Evolutionary conservation across 768 basidiomycete species (phyloP).

Genomic region (Daedalea quercina): DNA sequence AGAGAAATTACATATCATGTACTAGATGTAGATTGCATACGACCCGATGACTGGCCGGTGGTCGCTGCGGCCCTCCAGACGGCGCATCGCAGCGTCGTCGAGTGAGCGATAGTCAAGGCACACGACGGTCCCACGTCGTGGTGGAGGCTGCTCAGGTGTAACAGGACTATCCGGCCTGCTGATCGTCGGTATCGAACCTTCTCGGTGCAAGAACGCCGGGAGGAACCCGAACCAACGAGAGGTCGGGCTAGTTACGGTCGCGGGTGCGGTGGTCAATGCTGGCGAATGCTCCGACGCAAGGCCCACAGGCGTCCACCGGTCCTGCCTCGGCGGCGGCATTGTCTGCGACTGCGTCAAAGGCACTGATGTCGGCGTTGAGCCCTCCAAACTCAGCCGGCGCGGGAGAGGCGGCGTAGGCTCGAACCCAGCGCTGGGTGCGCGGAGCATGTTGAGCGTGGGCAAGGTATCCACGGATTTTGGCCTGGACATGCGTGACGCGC

Average conservation of each 20-base stretch:
- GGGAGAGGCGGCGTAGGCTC: background rate
- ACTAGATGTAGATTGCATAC: constrained; percentile 57
- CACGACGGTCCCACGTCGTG: constrained; percentile 60
- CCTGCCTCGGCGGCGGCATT: background rate
- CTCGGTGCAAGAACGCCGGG: constrained; percentile 33
- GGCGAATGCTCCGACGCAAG: constrained; percentile 2
- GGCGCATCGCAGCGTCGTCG: constrained; percentile 68
- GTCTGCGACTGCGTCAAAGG: constrained; percentile 4
- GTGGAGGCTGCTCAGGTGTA: constrained; percentile 16
- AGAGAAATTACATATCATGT: background rate
- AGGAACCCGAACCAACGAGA: constrained; percentile 3
- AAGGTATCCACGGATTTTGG: background rate
- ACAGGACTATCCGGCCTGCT: constrained; percentile 15
- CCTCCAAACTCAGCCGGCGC: background rate
- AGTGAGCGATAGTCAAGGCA: constrained; percentile 70
- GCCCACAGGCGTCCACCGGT: background rate
- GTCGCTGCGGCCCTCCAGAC: constrained; percentile 73
- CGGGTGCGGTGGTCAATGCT: background rate
- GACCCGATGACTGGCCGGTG: constrained; percentile 82
- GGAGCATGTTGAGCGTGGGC: background rate
- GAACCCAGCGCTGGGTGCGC: background rate
- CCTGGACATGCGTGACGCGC: background rate
- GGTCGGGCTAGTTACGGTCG: background rate
- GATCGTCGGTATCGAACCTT: constrained; percentile 22
- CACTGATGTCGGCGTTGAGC: background rate